phyloP scores from a whole-genome alignment of 805 yeast species.

The Danielozyma ontarioensis region DNA sequence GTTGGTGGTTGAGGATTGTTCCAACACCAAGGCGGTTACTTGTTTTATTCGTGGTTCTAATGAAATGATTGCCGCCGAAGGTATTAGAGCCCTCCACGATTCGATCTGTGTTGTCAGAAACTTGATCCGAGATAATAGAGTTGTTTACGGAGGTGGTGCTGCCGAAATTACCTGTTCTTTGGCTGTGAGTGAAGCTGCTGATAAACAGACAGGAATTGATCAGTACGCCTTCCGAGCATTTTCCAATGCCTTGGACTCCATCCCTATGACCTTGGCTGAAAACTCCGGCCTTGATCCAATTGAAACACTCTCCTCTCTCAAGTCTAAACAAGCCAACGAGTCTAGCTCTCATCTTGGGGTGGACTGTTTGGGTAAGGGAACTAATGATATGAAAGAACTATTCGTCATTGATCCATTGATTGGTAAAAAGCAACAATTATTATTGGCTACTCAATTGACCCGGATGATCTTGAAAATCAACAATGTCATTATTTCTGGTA shows the following conservation, averaged over 20 bases:
- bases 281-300: conserved; percentile 95
- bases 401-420: conserved; percentile 96
- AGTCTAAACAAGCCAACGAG: conserved; percentile 79
- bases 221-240: conserved; percentile 98
- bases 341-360: conserved; percentile 74
- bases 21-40: conserved; percentile 84
- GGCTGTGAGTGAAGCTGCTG: conserved; percentile 88
- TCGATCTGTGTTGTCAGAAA: conserved; percentile 97
- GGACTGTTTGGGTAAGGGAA: conserved; percentile 85
- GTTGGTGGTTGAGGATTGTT: conserved; percentile 89
- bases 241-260: conserved; percentile 81
- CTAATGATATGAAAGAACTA: conserved; percentile 87
- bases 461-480: conserved; percentile 97
- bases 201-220: conserved; percentile 88
- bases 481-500: conserved; percentile 89
- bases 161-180: conserved; percentile 93
- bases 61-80: conserved; percentile 97
- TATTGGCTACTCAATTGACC: conserved; percentile 94
- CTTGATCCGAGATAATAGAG: conserved; percentile 83
- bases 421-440: conserved; percentile 93
- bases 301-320: conserved; percentile 78
- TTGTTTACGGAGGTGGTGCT: conserved; percentile 99
- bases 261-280: conserved; percentile 94
- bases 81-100: conserved; percentile 93
- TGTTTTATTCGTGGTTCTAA: conserved; percentile 93